Evolutionary conservation across 2,329 filamentous ascomycete species (phyloP).

Genomic region (Cladosporium oxysporum): DNA sequence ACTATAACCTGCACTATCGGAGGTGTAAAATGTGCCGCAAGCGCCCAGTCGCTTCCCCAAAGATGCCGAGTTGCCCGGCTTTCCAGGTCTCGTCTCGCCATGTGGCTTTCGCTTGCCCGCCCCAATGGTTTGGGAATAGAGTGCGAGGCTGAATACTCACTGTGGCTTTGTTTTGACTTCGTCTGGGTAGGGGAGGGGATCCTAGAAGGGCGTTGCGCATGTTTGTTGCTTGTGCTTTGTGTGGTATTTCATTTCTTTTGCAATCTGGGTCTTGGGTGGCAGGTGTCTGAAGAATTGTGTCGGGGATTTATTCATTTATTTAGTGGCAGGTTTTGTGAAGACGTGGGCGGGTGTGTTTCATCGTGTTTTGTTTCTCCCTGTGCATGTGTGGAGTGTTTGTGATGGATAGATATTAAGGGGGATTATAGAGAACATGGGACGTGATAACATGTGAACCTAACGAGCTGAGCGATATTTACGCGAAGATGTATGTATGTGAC

Average conservation of each 20-base stretch:
- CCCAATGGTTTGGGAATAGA: constrained; percentile 6
- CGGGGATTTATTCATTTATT: not conserved
- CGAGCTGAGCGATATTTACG: not conserved
- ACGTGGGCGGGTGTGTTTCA: not conserved
- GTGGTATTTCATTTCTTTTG: not conserved
- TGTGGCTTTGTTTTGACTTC: constrained; percentile 11
- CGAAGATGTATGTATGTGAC: not conserved
- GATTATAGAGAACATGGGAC: not conserved
- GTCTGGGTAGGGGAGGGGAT: not conserved
- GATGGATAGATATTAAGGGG: not conserved
- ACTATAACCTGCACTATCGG: not conserved
- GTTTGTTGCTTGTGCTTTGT: not conserved
- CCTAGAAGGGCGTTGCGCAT: not conserved
- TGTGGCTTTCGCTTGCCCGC: constrained; percentile 8
- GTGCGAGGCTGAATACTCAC: not conserved
- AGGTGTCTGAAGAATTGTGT: not conserved
- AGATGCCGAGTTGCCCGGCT: not conserved
- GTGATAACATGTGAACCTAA: not conserved
- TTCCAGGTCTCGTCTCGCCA: not conserved
- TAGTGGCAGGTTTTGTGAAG: not conserved
- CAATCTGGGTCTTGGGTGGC: not conserved
- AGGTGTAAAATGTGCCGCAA: constrained; percentile 8
- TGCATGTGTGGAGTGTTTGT: not conserved
- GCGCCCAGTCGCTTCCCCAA: not conserved
- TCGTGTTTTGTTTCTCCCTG: not conserved